Evolutionary conservation across 768 basidiomycete genomes (phyloP), one percentile per base, ranked within the genome.

Genomic region (Coprinopsis cinerea): DNA sequence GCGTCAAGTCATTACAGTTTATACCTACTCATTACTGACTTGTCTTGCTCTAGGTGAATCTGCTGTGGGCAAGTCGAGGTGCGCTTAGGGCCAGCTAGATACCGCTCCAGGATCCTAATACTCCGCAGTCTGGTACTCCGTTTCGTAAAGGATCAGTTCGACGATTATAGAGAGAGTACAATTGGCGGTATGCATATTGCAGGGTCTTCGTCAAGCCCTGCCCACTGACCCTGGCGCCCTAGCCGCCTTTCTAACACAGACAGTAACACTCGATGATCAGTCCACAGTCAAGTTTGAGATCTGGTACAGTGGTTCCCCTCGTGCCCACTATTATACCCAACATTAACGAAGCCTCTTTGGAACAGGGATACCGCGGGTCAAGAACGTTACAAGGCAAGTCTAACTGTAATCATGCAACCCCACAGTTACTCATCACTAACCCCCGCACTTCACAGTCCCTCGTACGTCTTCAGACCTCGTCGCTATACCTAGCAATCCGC

Each of bases 201-300:
- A 20, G 14, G 41, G 51, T 37, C 32, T 26, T 26, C 6, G n/a
- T 32, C 25, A 22, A 37, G 17, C 7, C 34, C 34, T 57, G 32
- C 57, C 57, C 46, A 59, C 44, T 28, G 40, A 47, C 57, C 59
- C 58, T 59, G 35, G 7, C 28, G 5, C 49, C 26, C 22, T 59
- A 92, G 95, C 95, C 53, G 95, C 95, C 28, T 99, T 99, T 77
- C 68, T 99, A 57, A 97, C 96, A n/a, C 95, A 98, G 67, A 96
- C 94, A 2, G 90, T 98, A 26, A 85, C 83, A 11, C 77, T 96
- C 34, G 87, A 93, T 41, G 88, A 93, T 63, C 82, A 85, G 55
- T 88, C 88, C 20, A 84, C 84, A 20, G 90, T 99, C 62, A 98
- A 98, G 76, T 98, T 99, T 63, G 95, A 97, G 73, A 95, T 95